Conservation (phyloP, 2,329 filamentous ascomycete species). For the Cercospora zeina region DNA sequence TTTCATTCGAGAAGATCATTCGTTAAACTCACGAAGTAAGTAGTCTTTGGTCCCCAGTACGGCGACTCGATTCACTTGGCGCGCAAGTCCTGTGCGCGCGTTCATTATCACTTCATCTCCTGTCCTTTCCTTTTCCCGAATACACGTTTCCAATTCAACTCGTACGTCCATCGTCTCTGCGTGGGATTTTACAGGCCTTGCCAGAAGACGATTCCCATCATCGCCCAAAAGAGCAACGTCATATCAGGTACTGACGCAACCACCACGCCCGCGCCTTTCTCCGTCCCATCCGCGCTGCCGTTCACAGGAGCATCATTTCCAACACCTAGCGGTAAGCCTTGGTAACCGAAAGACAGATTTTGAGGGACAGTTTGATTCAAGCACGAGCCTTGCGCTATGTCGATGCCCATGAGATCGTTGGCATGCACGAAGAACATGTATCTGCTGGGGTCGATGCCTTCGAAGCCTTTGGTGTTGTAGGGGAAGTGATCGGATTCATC, state of each 20-base stretch:
- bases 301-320: slow-evolving; percentile 29
- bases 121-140: background rate
- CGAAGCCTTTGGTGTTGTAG: slow-evolving; percentile 72
- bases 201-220: background rate
- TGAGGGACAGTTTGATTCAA: slow-evolving; percentile 64
- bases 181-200: background rate
- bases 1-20: too few species aligned
- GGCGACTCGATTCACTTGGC: too few species aligned
- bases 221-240: slow-evolving; percentile 29
- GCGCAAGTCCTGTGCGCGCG: background rate
- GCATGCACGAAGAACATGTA: slow-evolving; percentile 81
- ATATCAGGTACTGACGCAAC: slow-evolving; percentile 22
- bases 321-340: slow-evolving; percentile 48
- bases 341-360: slow-evolving; percentile 69
- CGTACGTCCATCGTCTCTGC: background rate
- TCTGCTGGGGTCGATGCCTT: slow-evolving; percentile 62
- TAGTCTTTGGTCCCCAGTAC: too few species aligned
- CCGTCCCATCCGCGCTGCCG: slow-evolving; percentile 30
- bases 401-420: slow-evolving; percentile 65
- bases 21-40: too few species aligned
- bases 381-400: slow-evolving; percentile 68
- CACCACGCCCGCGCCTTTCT: slow-evolving; percentile 7
- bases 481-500: slow-evolving; percentile 68
- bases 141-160: too few species aligned
- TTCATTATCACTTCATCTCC: background rate